Evolutionary conservation across 2,329 filamentous ascomycete species (phyloP).

Genomic region (Tolypocladium cylindrosporum): DNA sequence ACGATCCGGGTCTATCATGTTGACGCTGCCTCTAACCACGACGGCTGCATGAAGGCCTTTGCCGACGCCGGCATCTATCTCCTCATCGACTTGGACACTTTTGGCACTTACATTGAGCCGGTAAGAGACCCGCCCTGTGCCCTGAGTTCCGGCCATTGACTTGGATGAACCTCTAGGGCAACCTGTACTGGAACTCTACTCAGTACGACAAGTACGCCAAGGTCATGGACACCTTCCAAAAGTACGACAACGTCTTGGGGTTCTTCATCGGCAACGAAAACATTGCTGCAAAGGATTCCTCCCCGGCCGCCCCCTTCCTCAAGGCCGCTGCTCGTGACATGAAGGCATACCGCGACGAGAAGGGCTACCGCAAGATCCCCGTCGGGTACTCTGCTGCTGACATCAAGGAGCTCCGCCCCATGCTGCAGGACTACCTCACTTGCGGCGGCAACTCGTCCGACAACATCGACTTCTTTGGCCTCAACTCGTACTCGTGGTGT

Average conservation of each 20-base stretch:
- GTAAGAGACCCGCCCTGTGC: constrained; percentile 24
- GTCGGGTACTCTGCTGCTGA: constrained; percentile 84
- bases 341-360: constrained; percentile 67
- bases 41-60: constrained; percentile 72
- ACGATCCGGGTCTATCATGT: constrained; percentile 85
- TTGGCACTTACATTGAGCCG: constrained; percentile 56
- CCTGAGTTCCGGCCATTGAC: not conserved
- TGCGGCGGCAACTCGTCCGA: constrained; percentile 63
- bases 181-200: constrained; percentile 61
- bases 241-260: constrained; percentile 71
- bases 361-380: constrained; percentile 71
- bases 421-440: constrained; percentile 62
- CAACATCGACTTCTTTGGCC: constrained; percentile 70
- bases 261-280: constrained; percentile 89
- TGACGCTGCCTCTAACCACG: constrained; percentile 59
- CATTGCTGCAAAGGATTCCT: constrained; percentile 51
- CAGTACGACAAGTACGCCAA: constrained; percentile 59
- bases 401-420: constrained; percentile 57
- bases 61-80: constrained; percentile 74
- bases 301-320: constrained; percentile 65
- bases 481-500: constrained; percentile 83
- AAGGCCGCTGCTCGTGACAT: constrained; percentile 74
- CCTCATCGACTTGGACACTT: constrained; percentile 74
- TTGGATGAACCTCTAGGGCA: constrained; percentile 27
- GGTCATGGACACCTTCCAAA: constrained; percentile 68